Conservation (phyloP, 352 stramenopile genomes). For the Globisporangium splendens region DNA sequence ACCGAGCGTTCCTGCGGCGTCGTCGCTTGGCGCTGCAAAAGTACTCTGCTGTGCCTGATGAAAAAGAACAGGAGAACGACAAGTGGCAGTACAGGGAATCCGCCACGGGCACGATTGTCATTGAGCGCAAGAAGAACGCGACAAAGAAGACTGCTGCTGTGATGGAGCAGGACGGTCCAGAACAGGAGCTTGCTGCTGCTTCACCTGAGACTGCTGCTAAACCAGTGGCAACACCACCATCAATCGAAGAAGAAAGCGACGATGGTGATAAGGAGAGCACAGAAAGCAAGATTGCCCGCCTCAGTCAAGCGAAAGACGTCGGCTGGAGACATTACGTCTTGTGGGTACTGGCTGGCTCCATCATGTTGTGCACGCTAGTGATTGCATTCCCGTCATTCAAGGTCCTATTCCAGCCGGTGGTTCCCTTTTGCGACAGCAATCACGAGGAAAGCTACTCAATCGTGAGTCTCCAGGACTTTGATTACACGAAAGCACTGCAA, state of each 20-base stretch:
- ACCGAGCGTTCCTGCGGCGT: conserved; percentile 40
- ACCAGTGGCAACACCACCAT: not conserved
- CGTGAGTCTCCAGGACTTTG: conserved; percentile 24
- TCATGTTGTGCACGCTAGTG: conserved; percentile 39
- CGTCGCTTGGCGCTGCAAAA: conserved; percentile 35
- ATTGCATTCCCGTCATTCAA: conserved; percentile 34
- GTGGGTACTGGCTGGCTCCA: conserved; percentile 30
- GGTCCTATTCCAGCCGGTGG: conserved; percentile 24
- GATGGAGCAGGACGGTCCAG: not conserved
- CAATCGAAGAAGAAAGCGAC: conserved; percentile 9
- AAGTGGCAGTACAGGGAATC: conserved; percentile 18
- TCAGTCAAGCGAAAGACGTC: conserved; percentile 35
- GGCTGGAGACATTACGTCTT: conserved; percentile 32
- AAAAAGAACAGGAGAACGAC: conserved; percentile 11
- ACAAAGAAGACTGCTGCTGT: not conserved
- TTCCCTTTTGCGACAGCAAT: conserved; percentile 52
- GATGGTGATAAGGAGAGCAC: conserved; percentile 19
- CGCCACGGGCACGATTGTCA: conserved; percentile 9
- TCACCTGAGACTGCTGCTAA: not conserved
- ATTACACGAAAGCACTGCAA: conserved; percentile 46
- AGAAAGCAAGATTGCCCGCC: conserved; percentile 23
- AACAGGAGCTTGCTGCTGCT: not conserved
- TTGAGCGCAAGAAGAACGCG: conserved; percentile 15
- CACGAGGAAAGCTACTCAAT: conserved; percentile 26
- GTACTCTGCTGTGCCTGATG: conserved; percentile 25